phyloP scores from a whole-genome alignment of 805 yeast genomes.

The Tanozyma kutaoensis region DNA sequence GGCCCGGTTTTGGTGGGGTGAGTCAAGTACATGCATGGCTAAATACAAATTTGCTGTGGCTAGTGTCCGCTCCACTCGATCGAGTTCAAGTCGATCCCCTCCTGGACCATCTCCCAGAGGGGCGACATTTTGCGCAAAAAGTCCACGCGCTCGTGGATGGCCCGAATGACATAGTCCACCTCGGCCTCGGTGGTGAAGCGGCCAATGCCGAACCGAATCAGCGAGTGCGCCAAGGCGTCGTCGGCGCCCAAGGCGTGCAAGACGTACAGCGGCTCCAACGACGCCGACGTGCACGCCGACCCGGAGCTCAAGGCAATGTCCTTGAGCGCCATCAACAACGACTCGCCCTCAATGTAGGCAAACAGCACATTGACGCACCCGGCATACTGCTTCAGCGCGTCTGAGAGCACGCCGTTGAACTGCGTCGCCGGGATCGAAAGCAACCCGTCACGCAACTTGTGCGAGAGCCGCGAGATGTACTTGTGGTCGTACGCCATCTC shows the following conservation, averaged over 20 bases:
- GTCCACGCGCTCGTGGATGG: slow-evolving; percentile 79
- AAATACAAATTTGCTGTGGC: too few relatives aligned
- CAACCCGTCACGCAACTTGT: slow-evolving; percentile 59
- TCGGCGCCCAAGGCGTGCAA: slow-evolving; percentile 95
- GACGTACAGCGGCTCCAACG: slow-evolving; percentile 94
- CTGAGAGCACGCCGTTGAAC: slow-evolving; percentile 69
- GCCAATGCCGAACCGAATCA: slow-evolving; percentile 94
- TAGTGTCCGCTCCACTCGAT: slow-evolving; percentile 98
- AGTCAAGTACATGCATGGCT: too few relatives aligned
- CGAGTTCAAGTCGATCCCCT: slow-evolving; percentile 86
- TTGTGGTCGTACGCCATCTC: slow-evolving; percentile 65
- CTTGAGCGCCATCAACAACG: slow-evolving; percentile 91
- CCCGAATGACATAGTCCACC: slow-evolving; percentile 83
- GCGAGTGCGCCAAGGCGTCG: slow-evolving; percentile 97
- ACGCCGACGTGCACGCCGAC: slow-evolving; percentile 97
- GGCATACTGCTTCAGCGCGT: slow-evolving; percentile 39
- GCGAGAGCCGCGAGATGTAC: slow-evolving; percentile 60
- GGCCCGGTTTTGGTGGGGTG: too few relatives aligned
- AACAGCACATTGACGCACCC: slow-evolving; percentile 96
- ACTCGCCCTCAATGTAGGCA: slow-evolving; percentile 97
- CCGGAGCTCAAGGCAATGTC: slow-evolving; percentile 95
- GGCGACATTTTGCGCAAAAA: slow-evolving; percentile 89
- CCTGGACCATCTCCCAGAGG: slow-evolving; percentile 98
- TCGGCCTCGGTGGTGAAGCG: slow-evolving; percentile 95
- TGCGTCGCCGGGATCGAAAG: slow-evolving; percentile 79